A percentile compares a stretch with the other conserved stretches of the same genome.
These are phyloP conservation scores for Lepidium didymum DNA, from an alignment of 345 rosid species.

Conservation along the genomic window DNA sequence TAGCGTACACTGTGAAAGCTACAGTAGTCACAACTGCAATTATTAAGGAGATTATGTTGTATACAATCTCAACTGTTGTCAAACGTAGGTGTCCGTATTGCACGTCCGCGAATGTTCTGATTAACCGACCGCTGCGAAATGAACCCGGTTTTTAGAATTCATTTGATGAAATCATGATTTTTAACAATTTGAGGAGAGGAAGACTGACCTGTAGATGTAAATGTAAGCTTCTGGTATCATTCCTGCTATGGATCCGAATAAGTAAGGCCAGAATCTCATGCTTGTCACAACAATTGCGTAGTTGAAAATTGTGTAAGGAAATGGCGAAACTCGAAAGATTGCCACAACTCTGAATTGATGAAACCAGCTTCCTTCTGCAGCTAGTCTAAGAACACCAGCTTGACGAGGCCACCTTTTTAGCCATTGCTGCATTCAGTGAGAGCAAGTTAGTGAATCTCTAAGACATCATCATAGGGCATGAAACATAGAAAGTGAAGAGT, in stretches of 20 bases:
- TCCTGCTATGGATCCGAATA: conserved; percentile 83
- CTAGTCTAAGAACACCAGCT: conserved; percentile 74
- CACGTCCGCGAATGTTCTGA: conserved; percentile 67
- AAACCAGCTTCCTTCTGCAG: conserved; percentile 93
- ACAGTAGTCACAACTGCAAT: conserved; percentile 53
- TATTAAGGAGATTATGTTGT: conserved; percentile 56
- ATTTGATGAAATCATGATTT: background rate
- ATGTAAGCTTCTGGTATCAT: conserved; percentile 97
- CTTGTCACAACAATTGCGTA: conserved; percentile 84
- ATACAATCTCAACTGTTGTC: conserved; percentile 58
- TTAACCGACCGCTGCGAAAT: conserved; percentile 63
- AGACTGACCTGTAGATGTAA: conserved; percentile 77
- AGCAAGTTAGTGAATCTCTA: conserved; percentile 2
- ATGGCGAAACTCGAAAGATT: conserved; percentile 85
- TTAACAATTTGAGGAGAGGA: background rate
- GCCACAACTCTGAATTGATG: conserved; percentile 93
- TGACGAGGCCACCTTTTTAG: conserved; percentile 86
- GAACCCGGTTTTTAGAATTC: background rate
- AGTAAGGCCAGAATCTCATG: conserved; percentile 87
- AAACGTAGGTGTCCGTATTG: conserved; percentile 52
- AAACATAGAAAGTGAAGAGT: background rate
- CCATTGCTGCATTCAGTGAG: conserved; percentile 64
- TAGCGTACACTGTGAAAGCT: conserved; percentile 65
- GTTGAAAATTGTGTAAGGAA: conserved; percentile 96
- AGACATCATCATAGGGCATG: background rate